Evolutionary conservation across 192 early-diverging fungal genomes (phyloP), one percentile per base, ranked within the genome.

Genomic region (Coemansia sp.): DNA sequence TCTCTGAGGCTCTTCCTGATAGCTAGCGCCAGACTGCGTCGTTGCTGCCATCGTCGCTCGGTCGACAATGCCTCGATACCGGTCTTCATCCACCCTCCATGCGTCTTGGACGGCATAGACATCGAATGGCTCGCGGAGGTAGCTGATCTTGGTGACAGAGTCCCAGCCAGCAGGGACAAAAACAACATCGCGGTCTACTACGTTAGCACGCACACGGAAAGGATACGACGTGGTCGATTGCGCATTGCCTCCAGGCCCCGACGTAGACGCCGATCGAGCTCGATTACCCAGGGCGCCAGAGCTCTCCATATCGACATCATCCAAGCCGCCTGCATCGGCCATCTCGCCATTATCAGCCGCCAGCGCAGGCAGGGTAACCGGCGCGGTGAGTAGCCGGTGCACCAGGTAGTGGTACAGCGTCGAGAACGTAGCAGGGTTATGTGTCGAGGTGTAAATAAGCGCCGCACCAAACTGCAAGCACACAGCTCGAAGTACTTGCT

Each of bases 161-260:
- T 98, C 97, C 97, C 95, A 98, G 15, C 97, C 97, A 38, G 91
- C 79, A 9, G 97, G 97, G 40, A 98, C 92, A 76, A 94, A 83
- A 36, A 97, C 93, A 36, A 86, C 83, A 67, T 96, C 94, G 43
- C 95, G 90, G 50, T 97, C 96, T 40, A 97, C 89, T 5, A 95
- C 90, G 60, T 94, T 89, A 2, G 95, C 90, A 3, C 90, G 88
- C 47, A 87, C 65, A 29, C 82, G 86, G 79, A 92, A 95, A 9
- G 85, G 80, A 60, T 87, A 91, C 6, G 72, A 41, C 20, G 74
- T 76, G 10, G 65, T 3, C 20, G 47, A 22, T 40, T 46, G 39
- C 1, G 65, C n/a, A 20, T 27, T 29, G 20, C 20, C 44, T 3
- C 61, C 68, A 1, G 62, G 40, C 0, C 38, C 22, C 39, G 40